Evolutionary conservation across 2,329 filamentous ascomycete genomes (phyloP), one percentile per base, ranked within the genome.

Genomic region (Cadophora sp.): DNA sequence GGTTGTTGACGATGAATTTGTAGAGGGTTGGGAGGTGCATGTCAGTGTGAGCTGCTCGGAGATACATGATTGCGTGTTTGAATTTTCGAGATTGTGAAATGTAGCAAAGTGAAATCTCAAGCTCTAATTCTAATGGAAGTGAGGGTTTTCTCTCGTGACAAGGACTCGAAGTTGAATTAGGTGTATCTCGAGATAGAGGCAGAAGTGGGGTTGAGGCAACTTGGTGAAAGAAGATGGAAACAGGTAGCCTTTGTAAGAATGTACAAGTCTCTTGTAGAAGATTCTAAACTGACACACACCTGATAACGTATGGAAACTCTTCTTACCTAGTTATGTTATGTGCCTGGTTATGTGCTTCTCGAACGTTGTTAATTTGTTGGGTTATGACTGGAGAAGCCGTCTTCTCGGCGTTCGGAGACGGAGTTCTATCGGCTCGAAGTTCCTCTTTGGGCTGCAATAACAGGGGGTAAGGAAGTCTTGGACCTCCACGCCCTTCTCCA

Each of bases 1-100:
- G 86, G 72, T 89, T 85, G 16, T 85, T 81, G 22, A 80, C 81
- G 72, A 91, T 87, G 61, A 91, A 80, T 64, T 83, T 77, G 41
- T 83, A 83, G 24, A 91, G 81, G 2, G 78, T 77, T 0, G 79
- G 77, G 64, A 86, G 79, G 64, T 80, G 76, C 8, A 78, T 71
- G 70, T 90, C 88, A 11, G 81, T 83, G 75, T 89, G 86, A 18
- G 76, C 81, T 13, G 76, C 76, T 22, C 81, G 84, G 69, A 90
- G 82, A 77, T 89, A 85, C 88, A 91, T 90, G 14, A 8, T 66
- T 30, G n/a, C 36, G 45, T 16, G 18, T 62, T 4, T 36, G 24
- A 22, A 14, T 11, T 9, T 39, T 39, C 2, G 36, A 39, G 8
- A 9, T 2, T 39, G 36, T 9, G 36, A 39, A 39, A 8, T 39